phyloP scores from a whole-genome alignment of 2,329 filamentous ascomycete species.

The Grosmannia serpens region DNA sequence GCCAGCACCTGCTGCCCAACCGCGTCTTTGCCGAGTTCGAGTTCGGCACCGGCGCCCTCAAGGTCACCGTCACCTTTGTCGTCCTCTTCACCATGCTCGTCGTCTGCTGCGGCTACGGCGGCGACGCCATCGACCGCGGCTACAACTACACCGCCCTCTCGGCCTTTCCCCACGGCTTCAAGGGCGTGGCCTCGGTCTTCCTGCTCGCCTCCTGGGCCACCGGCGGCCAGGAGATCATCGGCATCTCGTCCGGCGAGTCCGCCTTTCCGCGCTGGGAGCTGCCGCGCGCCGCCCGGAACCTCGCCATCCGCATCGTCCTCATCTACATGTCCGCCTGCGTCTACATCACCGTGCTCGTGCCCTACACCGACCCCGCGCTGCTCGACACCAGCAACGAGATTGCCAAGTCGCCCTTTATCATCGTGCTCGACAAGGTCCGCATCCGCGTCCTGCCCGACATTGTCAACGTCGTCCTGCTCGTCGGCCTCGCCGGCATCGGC shows the following conservation, averaged over 20 bases:
- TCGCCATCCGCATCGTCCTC: slow-evolving; percentile 10
- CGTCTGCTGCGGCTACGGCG: slow-evolving; percentile 8
- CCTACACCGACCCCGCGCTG: slow-evolving; percentile 7
- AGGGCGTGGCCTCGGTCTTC: slow-evolving; percentile 63
- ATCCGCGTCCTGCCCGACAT: slow-evolving; percentile 46
- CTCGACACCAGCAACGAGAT: slow-evolving; percentile 7
- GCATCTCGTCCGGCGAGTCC: slow-evolving; percentile 34
- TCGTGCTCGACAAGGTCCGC: slow-evolving; percentile 21
- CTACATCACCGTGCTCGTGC: slow-evolving; percentile 9
- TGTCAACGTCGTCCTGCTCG: slow-evolving; percentile 40
- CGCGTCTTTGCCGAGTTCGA: slow-evolving; percentile 30
- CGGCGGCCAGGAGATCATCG: slow-evolving; percentile 48
- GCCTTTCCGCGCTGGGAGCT: slow-evolving; percentile 12
- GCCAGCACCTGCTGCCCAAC: slow-evolving; percentile 31
- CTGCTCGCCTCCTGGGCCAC: slow-evolving; percentile 66
- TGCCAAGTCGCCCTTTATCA: slow-evolving; percentile 28
- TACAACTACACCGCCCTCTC: slow-evolving; percentile 10
- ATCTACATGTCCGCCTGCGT: slow-evolving; percentile 11
- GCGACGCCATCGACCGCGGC: slow-evolving; percentile 10
- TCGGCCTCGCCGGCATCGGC: slow-evolving; percentile 10
- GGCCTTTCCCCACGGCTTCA: slow-evolving; percentile 53
- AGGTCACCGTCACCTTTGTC: slow-evolving; percentile 12
- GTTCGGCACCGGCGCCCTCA: slow-evolving; percentile 15
- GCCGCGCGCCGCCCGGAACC: slow-evolving; percentile 9
- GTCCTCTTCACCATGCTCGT: slow-evolving; percentile 11